Percentiles rank a stretch among this genome's conserved stretches.
Evolutionary conservation across 129 eudicot genomes (phyloP).

Genomic region (Chrysanthemum lavandulifolium): DNA sequence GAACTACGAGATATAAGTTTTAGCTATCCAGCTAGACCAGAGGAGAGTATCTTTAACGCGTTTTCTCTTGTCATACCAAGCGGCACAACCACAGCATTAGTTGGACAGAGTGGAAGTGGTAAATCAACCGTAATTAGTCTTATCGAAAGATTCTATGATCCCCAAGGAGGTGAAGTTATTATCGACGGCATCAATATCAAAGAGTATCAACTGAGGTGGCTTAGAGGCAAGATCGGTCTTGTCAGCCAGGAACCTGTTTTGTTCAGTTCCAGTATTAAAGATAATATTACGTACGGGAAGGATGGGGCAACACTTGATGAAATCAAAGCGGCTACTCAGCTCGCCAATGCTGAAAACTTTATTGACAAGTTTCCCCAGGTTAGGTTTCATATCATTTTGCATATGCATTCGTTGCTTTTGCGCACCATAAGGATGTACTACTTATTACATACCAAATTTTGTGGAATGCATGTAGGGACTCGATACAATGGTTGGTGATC

Average conservation of each 20-base stretch:
- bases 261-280: slow-evolving; percentile 59
- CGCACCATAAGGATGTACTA: background rate
- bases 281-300: slow-evolving; percentile 67
- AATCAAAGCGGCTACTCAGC: slow-evolving; percentile 60
- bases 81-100: slow-evolving; percentile 66
- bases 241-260: slow-evolving; percentile 80
- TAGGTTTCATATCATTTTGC: background rate
- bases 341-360: slow-evolving; percentile 70
- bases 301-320: slow-evolving; percentile 65
- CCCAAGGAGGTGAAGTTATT: slow-evolving; percentile 60
- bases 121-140: slow-evolving; percentile 64
- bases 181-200: slow-evolving; percentile 61
- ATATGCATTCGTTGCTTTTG: background rate
- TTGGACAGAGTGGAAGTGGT: slow-evolving; percentile 80
- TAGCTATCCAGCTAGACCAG: slow-evolving; percentile 66
- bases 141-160: slow-evolving; percentile 73
- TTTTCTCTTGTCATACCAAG: slow-evolving; percentile 54
- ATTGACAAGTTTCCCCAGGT: slow-evolving; percentile 72
- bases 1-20: slow-evolving; percentile 49
- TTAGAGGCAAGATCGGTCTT: slow-evolving; percentile 64
- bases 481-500: slow-evolving; percentile 70
- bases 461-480: slow-evolving; percentile 39
- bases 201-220: slow-evolving; percentile 65
- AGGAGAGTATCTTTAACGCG: slow-evolving; percentile 51
- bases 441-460: background rate